A percentile compares a stretch with the other conserved stretches of the same genome.
These are phyloP conservation scores for Takashimella tepidaria DNA, from an alignment of 1,284 basidiomycete species.

Conservation along the genomic window DNA sequence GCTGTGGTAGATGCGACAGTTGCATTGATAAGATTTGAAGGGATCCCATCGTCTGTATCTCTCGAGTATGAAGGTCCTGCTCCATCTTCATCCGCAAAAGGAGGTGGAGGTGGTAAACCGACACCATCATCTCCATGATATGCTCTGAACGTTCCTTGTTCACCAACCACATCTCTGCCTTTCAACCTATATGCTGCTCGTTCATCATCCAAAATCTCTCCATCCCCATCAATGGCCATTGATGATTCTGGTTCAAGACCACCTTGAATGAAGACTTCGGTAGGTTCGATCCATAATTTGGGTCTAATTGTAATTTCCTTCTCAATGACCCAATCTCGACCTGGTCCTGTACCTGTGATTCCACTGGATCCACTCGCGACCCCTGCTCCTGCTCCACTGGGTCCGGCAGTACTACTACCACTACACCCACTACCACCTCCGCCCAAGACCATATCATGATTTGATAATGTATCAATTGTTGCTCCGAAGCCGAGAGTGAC, in stretches of 20 bases:
- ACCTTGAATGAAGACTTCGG: conserved; percentile 27
- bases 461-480: conserved; percentile 10
- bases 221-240: conserved; percentile 5
- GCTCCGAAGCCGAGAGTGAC: conserved; percentile 41
- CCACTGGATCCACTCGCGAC: background rate
- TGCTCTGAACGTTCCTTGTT: conserved; percentile 29
- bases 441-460: too few relatives aligned
- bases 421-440: too few relatives aligned
- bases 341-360: background rate
- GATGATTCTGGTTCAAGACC: conserved; percentile 20
- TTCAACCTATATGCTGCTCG: conserved; percentile 45
- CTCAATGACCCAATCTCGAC: conserved; percentile 30
- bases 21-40: too few relatives aligned
- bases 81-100: background rate
- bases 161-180: conserved; percentile 43
- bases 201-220: conserved; percentile 25
- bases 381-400: background rate
- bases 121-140: background rate
- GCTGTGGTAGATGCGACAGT: too few relatives aligned
- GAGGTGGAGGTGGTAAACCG: background rate
- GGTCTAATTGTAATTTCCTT: conserved; percentile 29
- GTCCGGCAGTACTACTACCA: background rate
- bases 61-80: background rate
- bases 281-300: conserved; percentile 33
- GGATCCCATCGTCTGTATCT: too few relatives aligned